Conservation (phyloP, 2,329 filamentous ascomycete species). For the Aureobasidium subglaciale region DNA sequence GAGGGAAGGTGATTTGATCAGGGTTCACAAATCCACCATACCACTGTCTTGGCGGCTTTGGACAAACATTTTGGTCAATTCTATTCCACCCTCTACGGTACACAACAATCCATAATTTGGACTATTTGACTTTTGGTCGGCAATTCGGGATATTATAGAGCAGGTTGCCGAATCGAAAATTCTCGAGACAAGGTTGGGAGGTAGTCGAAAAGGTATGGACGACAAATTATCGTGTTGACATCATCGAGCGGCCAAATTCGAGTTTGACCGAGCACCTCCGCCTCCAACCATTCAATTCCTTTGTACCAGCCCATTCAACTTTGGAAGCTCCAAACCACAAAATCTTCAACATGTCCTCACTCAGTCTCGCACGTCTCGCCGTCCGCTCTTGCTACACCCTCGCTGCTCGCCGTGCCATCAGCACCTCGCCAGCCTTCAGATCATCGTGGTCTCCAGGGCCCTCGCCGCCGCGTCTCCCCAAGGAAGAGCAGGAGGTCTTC, state of each 20-base stretch:
- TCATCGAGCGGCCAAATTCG: conserved; percentile 7
- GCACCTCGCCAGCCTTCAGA: conserved; percentile 38
- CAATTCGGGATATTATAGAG: too few relatives aligned
- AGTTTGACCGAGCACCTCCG: conserved; percentile 6
- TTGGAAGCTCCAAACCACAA: neutral
- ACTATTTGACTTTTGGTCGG: too few relatives aligned
- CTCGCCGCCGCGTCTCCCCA: conserved; percentile 76
- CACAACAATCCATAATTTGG: too few relatives aligned
- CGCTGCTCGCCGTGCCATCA: conserved; percentile 24
- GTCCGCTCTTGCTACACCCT: conserved; percentile 15
- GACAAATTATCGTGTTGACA: too few relatives aligned
- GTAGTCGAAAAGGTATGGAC: too few relatives aligned
- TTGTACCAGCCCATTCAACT: neutral
- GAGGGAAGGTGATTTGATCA: too few relatives aligned
- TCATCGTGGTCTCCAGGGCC: conserved; percentile 43
- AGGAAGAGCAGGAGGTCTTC: conserved; percentile 83
- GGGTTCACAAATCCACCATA: neutral
- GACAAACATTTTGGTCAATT: neutral
- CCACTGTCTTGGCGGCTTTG: neutral
- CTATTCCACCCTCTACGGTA: too few relatives aligned
- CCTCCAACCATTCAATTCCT: neutral
- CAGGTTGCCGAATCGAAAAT: too few relatives aligned
- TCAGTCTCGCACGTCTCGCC: conserved; percentile 9
- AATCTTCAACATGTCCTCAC: conserved; percentile 5
- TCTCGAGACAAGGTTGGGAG: too few relatives aligned